Evolutionary conservation across 495 filamentous ascomycete genomes (phyloP), one percentile per base, ranked within the genome.

Genomic region (Neurospora sp.): DNA sequence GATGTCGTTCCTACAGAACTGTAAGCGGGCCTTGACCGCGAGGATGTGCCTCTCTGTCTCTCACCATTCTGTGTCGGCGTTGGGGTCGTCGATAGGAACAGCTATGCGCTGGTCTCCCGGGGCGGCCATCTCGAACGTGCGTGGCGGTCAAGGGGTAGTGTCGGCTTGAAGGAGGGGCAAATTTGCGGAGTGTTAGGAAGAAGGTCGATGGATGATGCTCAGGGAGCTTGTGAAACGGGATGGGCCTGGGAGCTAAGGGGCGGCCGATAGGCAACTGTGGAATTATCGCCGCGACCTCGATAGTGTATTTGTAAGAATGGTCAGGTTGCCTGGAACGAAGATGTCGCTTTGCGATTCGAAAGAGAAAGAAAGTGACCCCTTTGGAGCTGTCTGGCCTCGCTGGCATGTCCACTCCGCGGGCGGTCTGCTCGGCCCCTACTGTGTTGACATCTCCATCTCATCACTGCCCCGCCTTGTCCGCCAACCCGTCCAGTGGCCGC

Each of bases 21-120:
- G 69, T 76, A 69, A 76, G 47, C 69, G 35, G 68, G 42, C n/a
- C 16, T 12, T 37, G 45, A 39, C 39, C 27, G 27, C 14, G 31
- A 12, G 47, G 18, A 42, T 69, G 69, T 8, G 39, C 71, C 42
- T 2, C 27, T 70, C 70, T 27, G 65, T 31, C 70, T 71, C 79
- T 71, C 84, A 97, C 96, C 96, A 99, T 91, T 99, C 96, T 44
- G 96, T 99, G 80, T 99, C 96, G 74, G 93, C 96, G 80, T 98
- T 96, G 40, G 94, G 94, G 79, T 98, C 90, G 78, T 95, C 93
- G 75, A 99, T 91, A 70, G 96, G 93, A 69, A 98, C 96, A 74
- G 81, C 82, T 72, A 89, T 87, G 65, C 87, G 83, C 74, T 89
- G 83, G 39, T 94, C 91, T 73, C 87, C 79, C 18, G 91, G 91